These are phyloP conservation scores for Ceratocystis albifundus DNA, from an alignment of 2,329 filamentous ascomycete genomes.

Conservation along the genomic window DNA sequence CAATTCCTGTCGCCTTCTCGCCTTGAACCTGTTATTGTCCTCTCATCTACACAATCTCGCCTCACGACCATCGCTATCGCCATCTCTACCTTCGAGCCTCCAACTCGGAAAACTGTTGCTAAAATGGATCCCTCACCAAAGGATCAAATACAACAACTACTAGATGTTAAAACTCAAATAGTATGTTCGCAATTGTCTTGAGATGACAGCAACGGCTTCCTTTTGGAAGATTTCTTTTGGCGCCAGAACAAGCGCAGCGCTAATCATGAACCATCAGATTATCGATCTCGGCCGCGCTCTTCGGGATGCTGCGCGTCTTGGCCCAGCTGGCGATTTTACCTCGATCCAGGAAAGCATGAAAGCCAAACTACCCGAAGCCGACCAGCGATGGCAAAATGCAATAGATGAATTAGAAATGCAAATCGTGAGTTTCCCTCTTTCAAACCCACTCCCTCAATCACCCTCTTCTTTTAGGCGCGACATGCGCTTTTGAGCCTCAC, in stretches of 20 bases:
- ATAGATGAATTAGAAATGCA: conserved; percentile 47
- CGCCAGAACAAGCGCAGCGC: no score
- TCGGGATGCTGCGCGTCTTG: conserved; percentile 20
- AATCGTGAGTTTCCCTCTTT: conserved; percentile 36
- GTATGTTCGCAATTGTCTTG: conserved; percentile 3
- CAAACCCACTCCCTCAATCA: neutral
- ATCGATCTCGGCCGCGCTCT: conserved; percentile 20
- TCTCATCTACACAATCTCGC: no score
- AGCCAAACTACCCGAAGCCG: conserved; percentile 38
- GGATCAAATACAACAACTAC: conserved; percentile 15
- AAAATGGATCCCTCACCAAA: conserved; percentile 11
- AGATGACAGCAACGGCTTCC: neutral
- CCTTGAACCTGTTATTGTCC: neutral
- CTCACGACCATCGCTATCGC: no score
- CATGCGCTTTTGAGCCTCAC: neutral
- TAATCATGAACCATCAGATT: conserved; percentile 7
- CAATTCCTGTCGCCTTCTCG: neutral
- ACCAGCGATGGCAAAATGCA: conserved; percentile 40
- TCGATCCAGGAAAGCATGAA: conserved; percentile 28
- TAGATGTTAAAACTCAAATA: conserved; percentile 20
- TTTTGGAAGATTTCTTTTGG: neutral
- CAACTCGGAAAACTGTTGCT: no score
- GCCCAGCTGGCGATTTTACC: conserved; percentile 21
- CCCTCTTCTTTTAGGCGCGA: neutral
- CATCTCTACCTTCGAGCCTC: no score